Base-by-base conservation (phyloP, 2,329 filamentous ascomycete genomes). In the Alternaria ventricosa region DNA sequence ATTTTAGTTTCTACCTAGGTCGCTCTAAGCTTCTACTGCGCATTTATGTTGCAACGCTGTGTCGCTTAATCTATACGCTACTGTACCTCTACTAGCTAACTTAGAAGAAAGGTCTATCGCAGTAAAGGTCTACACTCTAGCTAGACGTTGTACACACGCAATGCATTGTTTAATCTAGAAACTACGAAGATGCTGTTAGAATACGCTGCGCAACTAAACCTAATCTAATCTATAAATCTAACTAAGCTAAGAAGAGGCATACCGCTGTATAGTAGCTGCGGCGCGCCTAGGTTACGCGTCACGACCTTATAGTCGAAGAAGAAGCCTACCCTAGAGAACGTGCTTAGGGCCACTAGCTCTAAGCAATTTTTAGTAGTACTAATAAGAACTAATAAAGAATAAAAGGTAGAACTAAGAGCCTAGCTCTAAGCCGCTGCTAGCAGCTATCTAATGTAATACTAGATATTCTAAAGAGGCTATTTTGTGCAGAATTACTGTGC, bases 201-300 rank as follows among this genome's bases (percentile, higher is more conserved):
- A 12, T 47, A 18, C 27, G 55, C 44, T 13, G 55, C 43, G 18
- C 46, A 57, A 23, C 46, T 43, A 27, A 57, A 43, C 11, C 43
- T 33, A 43, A 57, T 57, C 18, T 33, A 57, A 20, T 57, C 55
- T n/a, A 8, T 47, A 18, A 57, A 57, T 5, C 55, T 43, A 18
- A 43, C 55, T 9, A 57, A 33, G 43, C 55, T 57, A 13, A 57
- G 55, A 2, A 57, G 55, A 25, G 55, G 55, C 55, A 57, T 57
- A 2, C 55, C 55, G 13, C 55, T 43, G 25, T 57, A 57, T 47
- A 43, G 55, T 7, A 57, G 25, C 27, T 57, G 55, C 15, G 11
- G 10, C 11, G 55, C 43, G 27, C n/a, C 13, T 15, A 43, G 55
- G 15, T 27, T 57, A 43, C 55, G 55, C 43, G 46, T 43, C 25